Evolutionary conservation across 2,329 filamentous ascomycete species (phyloP), one percentile per base, ranked within the genome.

Genomic region (Thelonectria blattea): DNA sequence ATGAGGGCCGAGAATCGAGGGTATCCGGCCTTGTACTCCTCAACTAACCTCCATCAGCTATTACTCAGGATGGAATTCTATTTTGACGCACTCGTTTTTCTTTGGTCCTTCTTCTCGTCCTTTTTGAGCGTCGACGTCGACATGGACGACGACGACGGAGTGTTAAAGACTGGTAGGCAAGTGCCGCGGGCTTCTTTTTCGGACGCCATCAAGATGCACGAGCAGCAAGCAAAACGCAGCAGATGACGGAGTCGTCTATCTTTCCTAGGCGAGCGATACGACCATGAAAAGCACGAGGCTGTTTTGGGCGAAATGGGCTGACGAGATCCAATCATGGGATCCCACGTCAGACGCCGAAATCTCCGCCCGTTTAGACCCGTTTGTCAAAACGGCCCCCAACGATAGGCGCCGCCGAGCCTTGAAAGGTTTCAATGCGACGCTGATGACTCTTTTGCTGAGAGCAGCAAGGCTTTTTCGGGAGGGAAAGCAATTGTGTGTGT

Each of bases 1-100:
- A 74, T 52, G 15, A 75, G 69, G 22, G 73, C 73, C 10, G 68
- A 53, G 56, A 67, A 73, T 17, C 65, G 68, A 34, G 73, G 74
- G 56, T 75, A 76, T 8, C 74, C 73, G 2, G 42, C 30, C 30
- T 24, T 34, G 22, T 48, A 60, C 14, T 54, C 57, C 22, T 60
- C 57, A 18, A 60, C 51, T 50, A 34, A n/a, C 11, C 11, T 5
- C 12, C 9, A 15, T 46, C 63, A 49, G 47, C 20, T 11, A 15
- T 3, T 37, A 5, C 15, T 37, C 34, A 15, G 2, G 34, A 14
- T 37, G 34, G 34, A 37, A 15, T 14, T 37, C 9, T 15, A 41
- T 5, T 12, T 2, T n/a, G n/a, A n/a, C 39, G n/a, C n/a, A 42
- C 39, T 42, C 39, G 15, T 42, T 18, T 17, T 42, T 5, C 5